phyloP scores from a whole-genome alignment of 495 filamentous ascomycete genomes.

The Umbilicaria muhlenbergii region DNA sequence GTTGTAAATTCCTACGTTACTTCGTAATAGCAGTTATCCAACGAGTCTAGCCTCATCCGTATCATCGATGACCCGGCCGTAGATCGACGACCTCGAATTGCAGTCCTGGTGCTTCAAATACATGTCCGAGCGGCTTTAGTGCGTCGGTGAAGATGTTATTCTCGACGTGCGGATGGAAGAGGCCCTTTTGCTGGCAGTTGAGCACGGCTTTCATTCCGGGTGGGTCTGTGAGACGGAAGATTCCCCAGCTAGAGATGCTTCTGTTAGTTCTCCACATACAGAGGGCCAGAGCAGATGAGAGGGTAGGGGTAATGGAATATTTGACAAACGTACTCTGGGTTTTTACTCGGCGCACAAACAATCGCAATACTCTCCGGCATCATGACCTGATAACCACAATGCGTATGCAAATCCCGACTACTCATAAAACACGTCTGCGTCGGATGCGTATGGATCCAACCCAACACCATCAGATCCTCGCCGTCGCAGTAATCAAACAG shows the following conservation, averaged over 20 bases:
- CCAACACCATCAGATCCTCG: constrained; percentile 75
- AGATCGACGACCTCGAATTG: constrained; percentile 70
- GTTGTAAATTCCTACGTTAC: too few species aligned
- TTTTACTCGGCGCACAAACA: constrained; percentile 76
- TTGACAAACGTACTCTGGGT: constrained; percentile 47
- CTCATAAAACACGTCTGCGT: constrained; percentile 97
- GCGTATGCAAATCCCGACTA: constrained; percentile 82
- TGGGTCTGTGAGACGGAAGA: constrained; percentile 85
- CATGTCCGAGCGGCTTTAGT: constrained; percentile 58
- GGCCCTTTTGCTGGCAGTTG: constrained; percentile 52
- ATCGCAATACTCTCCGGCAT: constrained; percentile 91
- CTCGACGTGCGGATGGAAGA: constrained; percentile 72
- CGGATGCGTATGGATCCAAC: constrained; percentile 98
- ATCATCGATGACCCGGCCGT: constrained; percentile 26
- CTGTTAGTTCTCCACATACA: constrained; percentile 3
- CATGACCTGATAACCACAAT: constrained; percentile 85
- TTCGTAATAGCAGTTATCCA: too few species aligned
- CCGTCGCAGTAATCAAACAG: constrained; percentile 77
- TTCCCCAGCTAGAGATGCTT: constrained; percentile 49
- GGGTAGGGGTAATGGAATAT: not conserved
- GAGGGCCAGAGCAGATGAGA: not conserved
- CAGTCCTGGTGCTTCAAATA: constrained; percentile 58
- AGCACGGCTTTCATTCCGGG: constrained; percentile 72
- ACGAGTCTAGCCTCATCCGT: too few species aligned
- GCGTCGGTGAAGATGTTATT: constrained; percentile 74